Conservation (phyloP, 108 stramenopile species). For the Hondaea fermentalgiana region DNA sequence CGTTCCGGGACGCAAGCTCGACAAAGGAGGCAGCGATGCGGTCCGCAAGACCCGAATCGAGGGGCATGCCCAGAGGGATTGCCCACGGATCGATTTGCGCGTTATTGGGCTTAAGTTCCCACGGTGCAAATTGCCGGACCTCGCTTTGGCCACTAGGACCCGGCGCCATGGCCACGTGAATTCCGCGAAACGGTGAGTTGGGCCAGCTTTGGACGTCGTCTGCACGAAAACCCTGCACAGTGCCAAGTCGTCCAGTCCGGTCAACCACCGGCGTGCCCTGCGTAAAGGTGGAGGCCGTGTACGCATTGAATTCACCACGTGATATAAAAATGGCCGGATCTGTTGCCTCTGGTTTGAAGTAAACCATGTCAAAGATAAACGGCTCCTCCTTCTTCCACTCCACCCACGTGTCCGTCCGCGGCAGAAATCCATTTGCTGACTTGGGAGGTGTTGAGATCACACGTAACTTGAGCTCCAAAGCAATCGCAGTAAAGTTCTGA, state of each 20-base stretch:
- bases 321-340: neutral
- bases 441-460: neutral
- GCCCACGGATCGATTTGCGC: neutral
- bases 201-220: neutral
- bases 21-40: neutral
- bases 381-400: neutral
- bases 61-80: neutral
- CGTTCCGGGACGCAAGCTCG: neutral
- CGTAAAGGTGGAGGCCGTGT: neutral
- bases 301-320: neutral
- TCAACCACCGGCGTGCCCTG: neutral
- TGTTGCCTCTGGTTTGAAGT: neutral
- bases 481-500: neutral
- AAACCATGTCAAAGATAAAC: neutral
- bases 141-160: neutral
- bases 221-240: neutral
- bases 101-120: neutral
- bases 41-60: neutral
- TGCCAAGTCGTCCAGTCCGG: neutral
- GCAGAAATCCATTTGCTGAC: neutral
- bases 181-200: neutral
- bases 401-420: neutral
- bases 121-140: neutral
- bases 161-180: neutral
- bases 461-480: neutral